Evolutionary conservation across 2,329 filamentous ascomycete species (phyloP).

Genomic region (Rhinocladiella mackenziei): DNA sequence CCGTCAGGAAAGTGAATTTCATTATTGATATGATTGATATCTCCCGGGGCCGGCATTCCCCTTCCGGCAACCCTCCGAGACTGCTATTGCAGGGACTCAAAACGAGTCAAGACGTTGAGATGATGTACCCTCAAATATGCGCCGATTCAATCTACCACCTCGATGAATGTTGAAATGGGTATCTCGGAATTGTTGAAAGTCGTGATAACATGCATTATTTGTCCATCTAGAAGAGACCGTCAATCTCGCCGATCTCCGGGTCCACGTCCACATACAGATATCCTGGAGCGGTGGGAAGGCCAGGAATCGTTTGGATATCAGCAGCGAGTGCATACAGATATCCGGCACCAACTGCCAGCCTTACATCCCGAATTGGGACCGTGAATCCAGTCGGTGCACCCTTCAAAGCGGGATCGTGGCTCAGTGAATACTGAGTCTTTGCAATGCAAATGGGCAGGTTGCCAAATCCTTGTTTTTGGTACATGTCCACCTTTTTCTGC

Average conservation of each 20-base stretch:
- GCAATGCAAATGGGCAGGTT: constrained; percentile 94
- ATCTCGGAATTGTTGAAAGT: constrained; percentile 11
- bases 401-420: constrained; percentile 88
- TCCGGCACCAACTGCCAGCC: constrained; percentile 89
- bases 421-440: constrained; percentile 97
- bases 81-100: too few species aligned
- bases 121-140: background rate
- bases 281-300: constrained; percentile 87
- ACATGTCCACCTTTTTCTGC: constrained; percentile 93
- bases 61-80: too few species aligned
- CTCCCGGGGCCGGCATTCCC: too few species aligned
- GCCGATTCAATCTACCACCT: constrained; percentile 4
- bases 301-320: constrained; percentile 97
- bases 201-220: constrained; percentile 2
- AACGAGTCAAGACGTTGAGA: too few species aligned
- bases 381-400: constrained; percentile 93
- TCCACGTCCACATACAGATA: constrained; percentile 90
- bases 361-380: constrained; percentile 87
- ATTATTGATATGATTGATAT: too few species aligned
- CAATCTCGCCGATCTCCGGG: constrained; percentile 76
- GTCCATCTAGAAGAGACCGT: constrained; percentile 70
- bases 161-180: constrained; percentile 8
- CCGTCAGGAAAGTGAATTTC: too few species aligned
- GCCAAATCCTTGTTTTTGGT: constrained; percentile 85
- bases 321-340: constrained; percentile 93